Evolutionary conservation across 495 filamentous ascomycete species (phyloP).

Genomic region (Penicillium roqueforti): DNA sequence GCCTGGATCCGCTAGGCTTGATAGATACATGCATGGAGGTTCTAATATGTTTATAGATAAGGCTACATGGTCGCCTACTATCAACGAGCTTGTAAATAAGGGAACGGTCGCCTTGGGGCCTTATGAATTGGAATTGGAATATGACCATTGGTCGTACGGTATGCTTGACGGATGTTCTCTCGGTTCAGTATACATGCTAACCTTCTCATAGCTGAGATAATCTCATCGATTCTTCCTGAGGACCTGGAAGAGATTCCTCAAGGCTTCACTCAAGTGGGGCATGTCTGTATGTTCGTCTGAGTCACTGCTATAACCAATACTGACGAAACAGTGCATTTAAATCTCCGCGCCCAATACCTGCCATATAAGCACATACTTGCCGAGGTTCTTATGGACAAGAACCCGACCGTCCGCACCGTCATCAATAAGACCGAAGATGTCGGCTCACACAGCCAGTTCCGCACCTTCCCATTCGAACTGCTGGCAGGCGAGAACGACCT

Average conservation of each 20-base stretch:
- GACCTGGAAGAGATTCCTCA: conserved; percentile 72
- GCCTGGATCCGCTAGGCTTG: conserved; percentile 34
- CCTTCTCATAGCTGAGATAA: conserved; percentile 64
- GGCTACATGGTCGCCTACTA: conserved; percentile 64
- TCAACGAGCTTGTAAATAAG: conserved; percentile 63
- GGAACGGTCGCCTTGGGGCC: conserved; percentile 64
- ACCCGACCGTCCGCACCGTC: conserved; percentile 71
- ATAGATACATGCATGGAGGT: conserved; percentile 9
- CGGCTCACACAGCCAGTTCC: conserved; percentile 76
- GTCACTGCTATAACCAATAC: conserved; percentile 1
- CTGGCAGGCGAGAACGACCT: conserved; percentile 74
- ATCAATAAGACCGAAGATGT: conserved; percentile 95
- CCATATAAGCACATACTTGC: conserved; percentile 84
- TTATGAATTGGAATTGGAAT: conserved; percentile 71
- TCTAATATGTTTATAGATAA: conserved; percentile 50
- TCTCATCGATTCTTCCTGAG: conserved; percentile 69
- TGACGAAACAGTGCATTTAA: conserved; percentile 65
- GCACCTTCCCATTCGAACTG: conserved; percentile 93
- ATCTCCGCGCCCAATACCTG: conserved; percentile 74
- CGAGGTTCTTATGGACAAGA: conserved; percentile 83
- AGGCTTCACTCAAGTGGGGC: conserved; percentile 82
- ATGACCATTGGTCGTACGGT: conserved; percentile 84
- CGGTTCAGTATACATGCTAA: not conserved
- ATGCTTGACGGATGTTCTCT: conserved; percentile 17
- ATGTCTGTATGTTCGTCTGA: conserved; percentile 60